Percentiles rank a stretch among this genome's conserved stretches.
Conservation (phyloP, 768 basidiomycete genomes). For the Mycena capillaripes region DNA sequence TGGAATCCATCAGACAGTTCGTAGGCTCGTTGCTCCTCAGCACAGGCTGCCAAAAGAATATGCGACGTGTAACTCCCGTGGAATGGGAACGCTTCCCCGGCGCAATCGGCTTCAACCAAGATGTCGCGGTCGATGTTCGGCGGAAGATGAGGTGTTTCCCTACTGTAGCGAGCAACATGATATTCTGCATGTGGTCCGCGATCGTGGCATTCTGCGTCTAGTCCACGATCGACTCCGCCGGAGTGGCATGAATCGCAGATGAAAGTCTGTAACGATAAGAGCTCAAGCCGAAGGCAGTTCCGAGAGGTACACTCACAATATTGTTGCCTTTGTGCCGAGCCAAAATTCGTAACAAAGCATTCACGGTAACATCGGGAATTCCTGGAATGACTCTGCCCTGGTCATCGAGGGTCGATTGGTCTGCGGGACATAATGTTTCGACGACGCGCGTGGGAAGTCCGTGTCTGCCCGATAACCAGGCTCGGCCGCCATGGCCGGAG, state of each 20-base stretch:
- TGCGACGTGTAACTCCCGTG: not conserved
- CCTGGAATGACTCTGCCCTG: not conserved
- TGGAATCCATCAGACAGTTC: not conserved
- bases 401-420: not conserved
- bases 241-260: not conserved
- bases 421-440: not conserved
- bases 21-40: not conserved
- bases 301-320: slow-evolving; percentile 7
- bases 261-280: not conserved
- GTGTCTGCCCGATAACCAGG: not conserved
- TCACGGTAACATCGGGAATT: slow-evolving; percentile 22
- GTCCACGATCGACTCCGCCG: too few species aligned
- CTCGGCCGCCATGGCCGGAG: not conserved
- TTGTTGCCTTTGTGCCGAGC: slow-evolving; percentile 20
- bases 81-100: not conserved
- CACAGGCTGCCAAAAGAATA: not conserved
- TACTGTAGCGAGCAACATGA: too few species aligned
- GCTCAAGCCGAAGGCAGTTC: not conserved
- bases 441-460: too few species aligned
- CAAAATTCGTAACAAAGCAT: slow-evolving; percentile 4
- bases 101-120: not conserved
- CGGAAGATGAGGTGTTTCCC: not conserved
- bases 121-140: not conserved
- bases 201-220: too few species aligned
- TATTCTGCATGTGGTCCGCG: too few species aligned